Conservation (phyloP, 345 rosid genomes). For the Linum trigynum region DNA sequence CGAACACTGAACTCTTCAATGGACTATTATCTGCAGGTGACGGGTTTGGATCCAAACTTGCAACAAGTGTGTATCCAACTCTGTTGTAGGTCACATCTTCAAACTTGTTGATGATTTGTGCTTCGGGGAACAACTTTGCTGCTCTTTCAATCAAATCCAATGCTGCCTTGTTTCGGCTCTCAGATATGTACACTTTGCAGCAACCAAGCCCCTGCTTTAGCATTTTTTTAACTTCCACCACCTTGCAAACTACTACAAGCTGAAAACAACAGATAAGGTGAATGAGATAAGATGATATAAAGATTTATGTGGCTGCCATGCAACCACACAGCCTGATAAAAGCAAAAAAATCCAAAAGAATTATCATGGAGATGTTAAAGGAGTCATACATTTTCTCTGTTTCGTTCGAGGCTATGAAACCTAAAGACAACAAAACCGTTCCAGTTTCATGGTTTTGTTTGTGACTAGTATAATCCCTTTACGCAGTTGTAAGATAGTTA, state of each 20-base stretch:
- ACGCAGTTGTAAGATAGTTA: too few relatives aligned
- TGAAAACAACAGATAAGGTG: slow-evolving; percentile 19
- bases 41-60: slow-evolving; percentile 29
- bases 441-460: too few relatives aligned
- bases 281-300: slow-evolving; percentile 17
- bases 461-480: too few relatives aligned
- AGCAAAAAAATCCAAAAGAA: not conserved
- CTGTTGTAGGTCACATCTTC: slow-evolving; percentile 66
- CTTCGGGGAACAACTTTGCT: slow-evolving; percentile 50
- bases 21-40: slow-evolving; percentile 27
- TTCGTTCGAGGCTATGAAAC: not conserved
- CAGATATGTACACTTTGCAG: slow-evolving; percentile 82
- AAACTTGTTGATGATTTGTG: slow-evolving; percentile 69
- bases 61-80: slow-evolving; percentile 75
- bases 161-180: slow-evolving; percentile 57
- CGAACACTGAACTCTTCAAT: slow-evolving; percentile 42
- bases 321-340: slow-evolving; percentile 15
- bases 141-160: slow-evolving; percentile 61
- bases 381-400: not conserved
- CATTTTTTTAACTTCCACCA: slow-evolving; percentile 30
- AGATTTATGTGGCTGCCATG: slow-evolving; percentile 22
- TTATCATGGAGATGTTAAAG: not conserved
- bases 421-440: not conserved
- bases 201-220: slow-evolving; percentile 61
- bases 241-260: slow-evolving; percentile 17